phyloP scores from a whole-genome alignment of 73 alveolate genomes.

The Blepharisma japonicum region DNA sequence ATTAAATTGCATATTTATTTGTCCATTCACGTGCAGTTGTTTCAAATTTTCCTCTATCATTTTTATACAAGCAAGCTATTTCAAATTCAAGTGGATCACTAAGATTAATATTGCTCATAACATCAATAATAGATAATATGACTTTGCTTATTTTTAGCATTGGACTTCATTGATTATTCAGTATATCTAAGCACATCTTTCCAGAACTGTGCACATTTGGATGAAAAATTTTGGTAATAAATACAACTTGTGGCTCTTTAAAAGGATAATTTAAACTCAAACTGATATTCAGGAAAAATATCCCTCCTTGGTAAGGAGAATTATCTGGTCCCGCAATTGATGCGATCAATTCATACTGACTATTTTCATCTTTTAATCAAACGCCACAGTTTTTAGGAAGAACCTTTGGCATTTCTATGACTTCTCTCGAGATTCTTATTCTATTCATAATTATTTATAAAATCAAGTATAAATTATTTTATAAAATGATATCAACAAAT shows the following conservation, averaged over 20 bases:
- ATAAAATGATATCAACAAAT: too few species aligned
- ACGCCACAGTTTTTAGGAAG: too few species aligned
- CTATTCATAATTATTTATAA: too few species aligned
- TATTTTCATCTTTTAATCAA: too few species aligned
- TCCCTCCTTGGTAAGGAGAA: constrained; percentile 45
- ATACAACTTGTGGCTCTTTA: constrained; percentile 41
- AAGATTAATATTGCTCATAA: constrained; percentile 36
- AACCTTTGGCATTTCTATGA: too few species aligned
- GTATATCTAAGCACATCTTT: constrained; percentile 37
- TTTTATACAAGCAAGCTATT: constrained; percentile 38
- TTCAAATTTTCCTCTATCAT: constrained; percentile 38
- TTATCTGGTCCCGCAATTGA: constrained; percentile 44
- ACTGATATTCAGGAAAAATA: constrained; percentile 28
- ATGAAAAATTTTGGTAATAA: constrained; percentile 45
- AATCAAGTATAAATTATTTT: too few species aligned
- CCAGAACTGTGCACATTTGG: constrained; percentile 44
- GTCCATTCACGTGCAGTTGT: constrained; percentile 32
- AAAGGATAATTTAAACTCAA: constrained; percentile 56
- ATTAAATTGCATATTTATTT: too few species aligned
- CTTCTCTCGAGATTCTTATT: too few species aligned
- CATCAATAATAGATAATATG: constrained; percentile 33
- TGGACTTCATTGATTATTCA: constrained; percentile 43
- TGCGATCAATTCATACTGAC: too few species aligned
- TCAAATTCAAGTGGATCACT: constrained; percentile 36
- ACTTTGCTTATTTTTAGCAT: constrained; percentile 33